A percentile compares a stretch with the other conserved stretches of the same genome.
These are phyloP conservation scores for Linum usitatissimum DNA, from an alignment of 345 rosid species.

Conservation along the genomic window DNA sequence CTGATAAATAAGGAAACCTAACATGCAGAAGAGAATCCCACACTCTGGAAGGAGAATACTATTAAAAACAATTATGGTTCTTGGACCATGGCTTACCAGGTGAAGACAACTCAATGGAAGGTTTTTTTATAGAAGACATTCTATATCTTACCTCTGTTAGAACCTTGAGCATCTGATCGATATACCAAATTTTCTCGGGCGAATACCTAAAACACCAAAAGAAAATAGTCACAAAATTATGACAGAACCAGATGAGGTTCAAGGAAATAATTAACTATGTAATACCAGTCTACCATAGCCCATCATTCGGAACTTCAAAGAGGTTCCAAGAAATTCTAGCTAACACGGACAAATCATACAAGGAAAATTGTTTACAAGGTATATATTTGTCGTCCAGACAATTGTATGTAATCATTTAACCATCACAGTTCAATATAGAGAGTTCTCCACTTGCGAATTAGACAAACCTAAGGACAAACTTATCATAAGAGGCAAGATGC, in stretches of 20 bases:
- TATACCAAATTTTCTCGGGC: conserved; percentile 92
- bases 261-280: not conserved
- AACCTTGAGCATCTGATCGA: conserved; percentile 99
- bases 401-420: not conserved
- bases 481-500: too few species aligned
- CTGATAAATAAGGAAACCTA: not conserved
- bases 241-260: not conserved
- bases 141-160: conserved; percentile 68
- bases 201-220: conserved; percentile 64
- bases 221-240: conserved; percentile 5
- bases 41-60: not conserved
- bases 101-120: not conserved
- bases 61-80: not conserved
- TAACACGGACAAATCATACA: not conserved
- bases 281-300: not conserved
- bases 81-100: not conserved
- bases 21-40: not conserved
- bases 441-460: not conserved
- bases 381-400: not conserved
- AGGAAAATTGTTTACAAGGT: not conserved
- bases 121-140: not conserved
- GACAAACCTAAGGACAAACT: not conserved
- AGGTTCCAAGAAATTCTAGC: not conserved
- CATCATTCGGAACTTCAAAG: not conserved
- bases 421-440: not conserved